These are phyloP conservation scores for bread wheat (Triticum aestivum) DNA, from an alignment of 176 grass and related monocot species.

Conservation along the genomic window DNA sequence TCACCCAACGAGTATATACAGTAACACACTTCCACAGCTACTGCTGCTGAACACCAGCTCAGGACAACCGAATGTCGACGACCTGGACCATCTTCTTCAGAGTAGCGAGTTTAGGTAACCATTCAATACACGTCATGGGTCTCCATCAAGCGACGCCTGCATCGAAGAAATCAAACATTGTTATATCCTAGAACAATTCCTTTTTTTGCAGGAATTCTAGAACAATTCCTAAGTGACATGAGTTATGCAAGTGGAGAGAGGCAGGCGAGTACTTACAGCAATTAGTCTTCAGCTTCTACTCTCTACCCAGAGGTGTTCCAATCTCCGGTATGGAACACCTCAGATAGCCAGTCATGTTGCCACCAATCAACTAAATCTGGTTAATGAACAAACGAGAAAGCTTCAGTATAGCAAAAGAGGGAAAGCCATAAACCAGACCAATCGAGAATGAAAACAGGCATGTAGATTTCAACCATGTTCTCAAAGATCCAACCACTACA, in stretches of 20 bases:
- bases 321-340: constrained; percentile 8
- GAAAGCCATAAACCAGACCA: no score
- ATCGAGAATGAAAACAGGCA: no score
- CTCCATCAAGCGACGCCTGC: constrained; percentile 22
- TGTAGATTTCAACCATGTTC: neutral
- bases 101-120: neutral
- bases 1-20: neutral
- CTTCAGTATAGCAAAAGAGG: neutral
- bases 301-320: neutral
- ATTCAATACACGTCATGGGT: neutral
- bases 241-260: neutral
- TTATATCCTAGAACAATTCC: neutral
- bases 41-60: neutral
- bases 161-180: neutral
- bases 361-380: constrained; percentile 16
- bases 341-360: neutral
- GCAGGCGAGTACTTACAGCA: neutral
- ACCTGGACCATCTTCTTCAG: neutral
- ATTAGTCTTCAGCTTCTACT: neutral
- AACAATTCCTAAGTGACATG: neutral
- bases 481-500: constrained; percentile 17
- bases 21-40: neutral
- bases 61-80: neutral
- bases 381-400: neutral
- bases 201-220: no score